Evolutionary conservation across 768 basidiomycete species (phyloP), one percentile per base, ranked within the genome.

Genomic region (Boletus rex-veris): DNA sequence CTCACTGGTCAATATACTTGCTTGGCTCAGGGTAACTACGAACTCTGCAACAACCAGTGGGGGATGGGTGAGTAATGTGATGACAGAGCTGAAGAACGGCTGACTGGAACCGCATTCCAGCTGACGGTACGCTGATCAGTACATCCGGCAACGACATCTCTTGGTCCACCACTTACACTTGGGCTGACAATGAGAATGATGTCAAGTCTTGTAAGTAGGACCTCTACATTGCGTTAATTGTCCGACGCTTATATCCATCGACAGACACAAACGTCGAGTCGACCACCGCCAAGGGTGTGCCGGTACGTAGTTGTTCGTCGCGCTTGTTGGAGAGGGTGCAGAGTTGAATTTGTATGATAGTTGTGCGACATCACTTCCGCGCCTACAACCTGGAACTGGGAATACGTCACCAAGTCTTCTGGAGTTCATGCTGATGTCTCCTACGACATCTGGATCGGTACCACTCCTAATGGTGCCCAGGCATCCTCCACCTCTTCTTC

Each of bases 31-130:
- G 81, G 80, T 3, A 63, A 65, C 12, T 84, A 71, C 64, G 76
- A 73, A 0, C 74, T 83, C 41, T 83, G 81, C 70, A 78, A 82
- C 62, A 81, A 84, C 63, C 76, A 80, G 21, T 84, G 81, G 81
- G 81, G 80, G 14, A 59, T 64, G 18, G 47, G 78, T 78, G 54
- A 38, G 73, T 60, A 35, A 4, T 26, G n/a, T 10, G 44, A 28
- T 52, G 35, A 26, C 19, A 6, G 7, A 16, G n/a, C 14, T 38
- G 37, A 38, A 18, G 10, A 18, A 28, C 28, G 7, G 7, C 28
- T n/a, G 37, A 38, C 37, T 35, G 33, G 6, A 35, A 38, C 7
- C 6, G 18, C 7, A 1, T 38, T 18, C 10, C 37, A 80, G 77
- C 53, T 7, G 55, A 71, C 16, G 82, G 82, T 14, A 81, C 80